A percentile compares a stretch with the other conserved stretches of the same genome.
phyloP scores from a whole-genome alignment of 306 rosid genomes.

The Vigna radiata region DNA sequence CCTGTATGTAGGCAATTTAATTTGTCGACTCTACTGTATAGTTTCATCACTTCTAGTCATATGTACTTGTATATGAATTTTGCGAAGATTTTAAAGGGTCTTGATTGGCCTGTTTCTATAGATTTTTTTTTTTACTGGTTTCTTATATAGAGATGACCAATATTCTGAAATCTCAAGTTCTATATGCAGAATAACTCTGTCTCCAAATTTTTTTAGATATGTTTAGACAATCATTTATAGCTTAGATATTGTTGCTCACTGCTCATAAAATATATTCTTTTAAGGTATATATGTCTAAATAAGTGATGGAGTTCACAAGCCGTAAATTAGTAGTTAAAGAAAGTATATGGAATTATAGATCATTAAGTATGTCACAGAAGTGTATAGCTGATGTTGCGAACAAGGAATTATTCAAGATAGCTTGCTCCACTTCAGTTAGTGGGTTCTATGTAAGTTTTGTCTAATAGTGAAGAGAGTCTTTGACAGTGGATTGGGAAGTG shows the following conservation, averaged over 20 bases:
- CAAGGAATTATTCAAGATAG: not conserved
- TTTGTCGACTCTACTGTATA: slow-evolving; percentile 37
- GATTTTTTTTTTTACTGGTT: slow-evolving; percentile 27
- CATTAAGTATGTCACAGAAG: not conserved
- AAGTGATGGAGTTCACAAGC: not conserved
- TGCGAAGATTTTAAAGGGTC: slow-evolving; percentile 43
- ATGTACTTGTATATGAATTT: slow-evolving; percentile 51
- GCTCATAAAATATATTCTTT: slow-evolving; percentile 11
- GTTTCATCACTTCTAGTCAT: slow-evolving; percentile 42
- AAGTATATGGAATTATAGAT: slow-evolving; percentile 19
- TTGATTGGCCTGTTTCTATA: slow-evolving; percentile 28
- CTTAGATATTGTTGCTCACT: slow-evolving; percentile 7
- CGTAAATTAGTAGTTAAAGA: slow-evolving; percentile 5
- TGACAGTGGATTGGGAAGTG: not conserved
- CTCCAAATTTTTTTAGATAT: slow-evolving; percentile 23
- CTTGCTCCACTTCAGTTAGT: not conserved
- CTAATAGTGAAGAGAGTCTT: not conserved
- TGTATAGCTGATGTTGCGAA: slow-evolving; percentile 12
- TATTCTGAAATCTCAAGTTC: slow-evolving; percentile 13
- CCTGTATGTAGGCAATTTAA: slow-evolving; percentile 33
- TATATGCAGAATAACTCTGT: slow-evolving; percentile 1
- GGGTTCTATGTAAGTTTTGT: not conserved
- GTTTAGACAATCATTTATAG: not conserved
- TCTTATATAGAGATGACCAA: slow-evolving; percentile 6
- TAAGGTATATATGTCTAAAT: not conserved